Evolutionary conservation across 129 eudicot genomes (phyloP).

Genomic region (Chrysanthemum makinoi): DNA sequence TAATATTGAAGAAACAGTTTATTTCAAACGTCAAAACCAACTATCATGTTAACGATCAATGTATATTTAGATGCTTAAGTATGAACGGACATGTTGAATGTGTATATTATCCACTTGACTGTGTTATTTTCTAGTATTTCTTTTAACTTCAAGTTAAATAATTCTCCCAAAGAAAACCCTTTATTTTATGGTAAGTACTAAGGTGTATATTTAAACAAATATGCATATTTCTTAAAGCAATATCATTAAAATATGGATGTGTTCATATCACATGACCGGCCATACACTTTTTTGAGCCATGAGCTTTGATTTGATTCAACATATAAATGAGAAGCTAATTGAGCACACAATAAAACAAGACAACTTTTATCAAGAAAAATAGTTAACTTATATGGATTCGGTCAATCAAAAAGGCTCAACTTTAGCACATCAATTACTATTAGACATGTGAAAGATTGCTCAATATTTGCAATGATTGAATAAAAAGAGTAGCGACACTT

Average conservation of each 20-base stretch:
- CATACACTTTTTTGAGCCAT: slow-evolving; percentile 22
- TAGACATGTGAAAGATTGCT: slow-evolving; percentile 29
- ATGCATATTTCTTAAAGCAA: background rate
- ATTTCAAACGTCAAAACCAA: slow-evolving; percentile 4
- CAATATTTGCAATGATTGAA: slow-evolving; percentile 24
- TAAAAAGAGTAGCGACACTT: slow-evolving; percentile 1
- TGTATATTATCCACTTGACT: slow-evolving; percentile 3
- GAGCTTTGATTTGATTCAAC: slow-evolving; percentile 38
- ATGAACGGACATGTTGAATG: slow-evolving; percentile 16
- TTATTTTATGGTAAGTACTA: too few relatives aligned
- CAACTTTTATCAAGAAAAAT: slow-evolving; percentile 16
- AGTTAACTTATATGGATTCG: slow-evolving; percentile 21
- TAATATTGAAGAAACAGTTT: background rate
- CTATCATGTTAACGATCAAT: background rate
- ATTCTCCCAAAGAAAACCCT: too few relatives aligned
- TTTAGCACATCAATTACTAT: slow-evolving; percentile 26
- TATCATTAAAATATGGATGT: slow-evolving; percentile 22
- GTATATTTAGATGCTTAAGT: background rate
- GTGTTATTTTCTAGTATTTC: background rate
- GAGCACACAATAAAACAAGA: slow-evolving; percentile 21
- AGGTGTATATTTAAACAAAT: too few relatives aligned
- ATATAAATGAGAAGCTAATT: slow-evolving; percentile 31
- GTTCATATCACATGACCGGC: slow-evolving; percentile 27
- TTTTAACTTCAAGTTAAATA: background rate
- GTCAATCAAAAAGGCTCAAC: slow-evolving; percentile 30